Evolutionary conservation across 352 stramenopile genomes (phyloP).

Genomic region (Globisporangium radiosum): DNA sequence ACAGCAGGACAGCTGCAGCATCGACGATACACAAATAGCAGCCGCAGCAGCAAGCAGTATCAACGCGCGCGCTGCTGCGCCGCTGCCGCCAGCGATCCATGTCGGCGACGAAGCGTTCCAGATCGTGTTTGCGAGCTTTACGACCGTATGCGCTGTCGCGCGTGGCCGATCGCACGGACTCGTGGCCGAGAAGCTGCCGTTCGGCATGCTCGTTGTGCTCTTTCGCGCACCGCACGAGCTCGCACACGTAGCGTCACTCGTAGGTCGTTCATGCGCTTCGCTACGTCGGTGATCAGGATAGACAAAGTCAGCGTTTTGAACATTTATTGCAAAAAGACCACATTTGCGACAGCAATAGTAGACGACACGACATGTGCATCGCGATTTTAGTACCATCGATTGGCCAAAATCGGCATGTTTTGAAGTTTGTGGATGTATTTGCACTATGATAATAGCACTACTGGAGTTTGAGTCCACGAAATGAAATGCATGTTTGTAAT

Average conservation of each 20-base stretch:
- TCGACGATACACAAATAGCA: neutral
- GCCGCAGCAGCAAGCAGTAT: neutral
- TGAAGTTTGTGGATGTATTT: too few species aligned
- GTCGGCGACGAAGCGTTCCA: slow-evolving; percentile 27
- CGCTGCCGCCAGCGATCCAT: slow-evolving; percentile 22
- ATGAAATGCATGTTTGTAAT: too few species aligned
- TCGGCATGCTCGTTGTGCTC: slow-evolving; percentile 40
- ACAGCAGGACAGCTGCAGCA: slow-evolving; percentile 8
- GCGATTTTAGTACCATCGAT: too few species aligned
- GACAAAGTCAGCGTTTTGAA: neutral
- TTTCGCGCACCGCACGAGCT: slow-evolving; percentile 26
- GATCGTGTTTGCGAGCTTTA: slow-evolving; percentile 38
- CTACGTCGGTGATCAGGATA: slow-evolving; percentile 14
- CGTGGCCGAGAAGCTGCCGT: slow-evolving; percentile 41
- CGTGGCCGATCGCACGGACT: slow-evolving; percentile 25
- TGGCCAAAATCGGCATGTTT: too few species aligned
- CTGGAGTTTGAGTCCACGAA: too few species aligned
- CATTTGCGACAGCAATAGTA: too few species aligned
- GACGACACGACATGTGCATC: too few species aligned
- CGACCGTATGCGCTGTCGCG: slow-evolving; percentile 34
- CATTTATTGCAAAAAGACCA: neutral
- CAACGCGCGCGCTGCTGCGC: neutral
- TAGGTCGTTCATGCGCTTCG: slow-evolving; percentile 27
- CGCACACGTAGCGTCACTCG: slow-evolving; percentile 21
- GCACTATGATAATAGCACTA: too few species aligned